Base-by-base conservation (phyloP, 225 moss, liverwort and hornwort species). In the Pseudisothecium myosuroides region DNA sequence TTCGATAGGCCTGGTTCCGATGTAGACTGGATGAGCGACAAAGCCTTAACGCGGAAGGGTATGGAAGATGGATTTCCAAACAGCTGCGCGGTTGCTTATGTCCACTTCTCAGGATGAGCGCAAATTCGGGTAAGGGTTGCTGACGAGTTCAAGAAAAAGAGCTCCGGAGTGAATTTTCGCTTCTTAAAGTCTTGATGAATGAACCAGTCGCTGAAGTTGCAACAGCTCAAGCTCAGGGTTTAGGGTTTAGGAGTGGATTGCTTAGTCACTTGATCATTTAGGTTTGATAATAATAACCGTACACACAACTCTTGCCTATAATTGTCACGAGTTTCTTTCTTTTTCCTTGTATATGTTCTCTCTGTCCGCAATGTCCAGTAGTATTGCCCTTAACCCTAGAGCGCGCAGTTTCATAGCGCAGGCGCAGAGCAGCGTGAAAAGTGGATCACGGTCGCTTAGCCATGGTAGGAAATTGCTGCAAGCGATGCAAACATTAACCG, bases 11-110 rank as follows among this genome's bases (percentile, higher is more conserved):
- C 89, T 63, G 85, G 87, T 54, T 91, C 86, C 65, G 88, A 65
- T 31, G 58, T 43, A 58, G 63, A 63, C 39, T 85, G 78, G 79
- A 72, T 89, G 84, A 83, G 80, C 84, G 85, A 87, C 79, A 79
- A 67, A 88, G 89, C 75, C 80, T 88, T 93, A n/a, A 92, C 92
- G 58, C 91, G 92, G 31, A 90, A 93, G 90, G 93, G 93, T 86
- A 88, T 96, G 91, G 95, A 97, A 90, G 93, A 94, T 80, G 92
- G 95, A 95, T 91, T 93, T 96, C 82, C 76, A 91, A 65, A 92
- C 94, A 28, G 95, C 94, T 85, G 92, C 97, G 71, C 95, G 89
- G 72, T 89, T 98, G 77, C 94, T 96, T 36, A 96, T 96, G 92
- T 92, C 94, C 88, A 81, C 92, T 54, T 76, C 93, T 80, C 55